Conservation (phyloP, 2,329 filamentous ascomycete genomes). For the Ophioceras dolichostomum region DNA sequence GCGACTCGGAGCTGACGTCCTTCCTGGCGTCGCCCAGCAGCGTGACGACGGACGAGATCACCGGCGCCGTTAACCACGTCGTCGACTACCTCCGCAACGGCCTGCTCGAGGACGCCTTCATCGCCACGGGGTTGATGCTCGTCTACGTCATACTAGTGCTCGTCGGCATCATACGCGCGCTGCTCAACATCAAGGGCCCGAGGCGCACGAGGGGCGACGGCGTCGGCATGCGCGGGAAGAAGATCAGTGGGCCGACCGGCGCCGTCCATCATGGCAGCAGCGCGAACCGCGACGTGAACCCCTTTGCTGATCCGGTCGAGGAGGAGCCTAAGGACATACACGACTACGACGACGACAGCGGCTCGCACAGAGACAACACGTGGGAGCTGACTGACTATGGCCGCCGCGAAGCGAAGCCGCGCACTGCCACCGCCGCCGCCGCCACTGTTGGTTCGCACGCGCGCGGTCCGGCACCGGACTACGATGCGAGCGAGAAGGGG, state of each 20-base stretch:
- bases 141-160: constrained; percentile 57
- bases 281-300: not conserved
- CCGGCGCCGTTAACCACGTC: constrained; percentile 60
- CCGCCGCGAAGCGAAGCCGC: not conserved
- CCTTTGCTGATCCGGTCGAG: too few relatives aligned
- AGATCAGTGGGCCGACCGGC: too few relatives aligned
- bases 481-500: not conserved
- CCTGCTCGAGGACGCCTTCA: constrained; percentile 67
- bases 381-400: not conserved
- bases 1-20: constrained; percentile 46
- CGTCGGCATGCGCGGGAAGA: not conserved
- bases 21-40: constrained; percentile 70
- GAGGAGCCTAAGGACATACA: too few relatives aligned
- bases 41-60: constrained; percentile 70
- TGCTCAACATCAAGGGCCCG: constrained; percentile 2
- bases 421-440: too few relatives aligned
- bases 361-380: not conserved
- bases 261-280: not conserved
- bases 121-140: constrained; percentile 61
- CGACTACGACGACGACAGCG: not conserved
- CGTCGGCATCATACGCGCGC: constrained; percentile 37
- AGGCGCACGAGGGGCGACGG: not conserved
- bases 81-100: constrained; percentile 52
- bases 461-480: too few relatives aligned
- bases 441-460: too few relatives aligned